phyloP scores from a whole-genome alignment of 176 grass and related monocot genomes.

The Oryza longistaminata region DNA sequence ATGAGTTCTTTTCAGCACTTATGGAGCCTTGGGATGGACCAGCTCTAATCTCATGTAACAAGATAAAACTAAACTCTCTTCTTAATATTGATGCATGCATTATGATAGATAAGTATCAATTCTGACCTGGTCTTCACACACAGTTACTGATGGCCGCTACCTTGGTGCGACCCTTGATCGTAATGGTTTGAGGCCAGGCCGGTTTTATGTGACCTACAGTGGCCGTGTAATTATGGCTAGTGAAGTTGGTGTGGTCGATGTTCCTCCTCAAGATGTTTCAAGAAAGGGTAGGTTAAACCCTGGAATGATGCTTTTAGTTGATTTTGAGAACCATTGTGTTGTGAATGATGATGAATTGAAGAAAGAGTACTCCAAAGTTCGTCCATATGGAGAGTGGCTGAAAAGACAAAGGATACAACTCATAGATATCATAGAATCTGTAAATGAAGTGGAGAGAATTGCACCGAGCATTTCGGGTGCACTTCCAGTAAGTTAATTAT shows the following conservation, averaged over 20 bases:
- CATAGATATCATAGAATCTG: conserved; percentile 47
- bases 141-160: conserved; percentile 72
- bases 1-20: conserved; percentile 64
- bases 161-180: conserved; percentile 73
- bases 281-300: conserved; percentile 62
- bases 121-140: neutral
- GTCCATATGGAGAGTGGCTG: conserved; percentile 57
- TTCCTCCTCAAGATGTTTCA: conserved; percentile 49
- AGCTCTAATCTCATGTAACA: conserved; percentile 63
- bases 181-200: conserved; percentile 66
- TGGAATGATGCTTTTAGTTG: conserved; percentile 73
- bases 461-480: conserved; percentile 39
- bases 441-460: conserved; percentile 42
- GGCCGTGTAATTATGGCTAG: conserved; percentile 66
- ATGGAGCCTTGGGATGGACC: conserved; percentile 82
- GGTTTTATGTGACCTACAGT: conserved; percentile 61
- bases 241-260: conserved; percentile 75
- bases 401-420: conserved; percentile 53
- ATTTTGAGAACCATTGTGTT: conserved; percentile 63
- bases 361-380: conserved; percentile 42
- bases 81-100: neutral
- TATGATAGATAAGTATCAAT: conserved; percentile 9
- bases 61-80: neutral
- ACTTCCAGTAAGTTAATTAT: conserved; percentile 44
- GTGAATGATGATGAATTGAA: conserved; percentile 66